phyloP scores from a whole-genome alignment of 169 alveolate genomes.

The Cyclospora cayetanensis region DNA sequence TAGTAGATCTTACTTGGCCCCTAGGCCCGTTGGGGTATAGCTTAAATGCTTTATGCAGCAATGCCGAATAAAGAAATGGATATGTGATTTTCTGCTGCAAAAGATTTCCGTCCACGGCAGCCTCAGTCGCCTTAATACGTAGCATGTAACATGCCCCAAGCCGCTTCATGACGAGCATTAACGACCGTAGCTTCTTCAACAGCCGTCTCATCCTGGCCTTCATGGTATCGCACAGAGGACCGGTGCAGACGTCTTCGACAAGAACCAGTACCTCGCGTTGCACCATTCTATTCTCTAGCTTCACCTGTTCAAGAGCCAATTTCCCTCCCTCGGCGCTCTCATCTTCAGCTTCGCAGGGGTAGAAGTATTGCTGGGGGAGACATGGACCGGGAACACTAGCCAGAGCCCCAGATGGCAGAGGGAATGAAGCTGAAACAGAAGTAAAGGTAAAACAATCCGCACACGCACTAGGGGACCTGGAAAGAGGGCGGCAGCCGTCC shows the following conservation, averaged over 20 bases:
- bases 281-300: slow-evolving; percentile 45
- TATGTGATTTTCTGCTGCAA: slow-evolving; percentile 36
- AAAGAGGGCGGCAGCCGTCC: too few species aligned
- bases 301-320: slow-evolving; percentile 6
- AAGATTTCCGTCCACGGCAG: slow-evolving; percentile 2
- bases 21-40: slow-evolving; percentile 29
- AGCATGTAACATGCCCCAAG: slow-evolving; percentile 12
- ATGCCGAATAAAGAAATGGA: slow-evolving; percentile 61
- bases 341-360: slow-evolving; percentile 52
- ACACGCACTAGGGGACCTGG: neutral
- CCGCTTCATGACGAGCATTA: slow-evolving; percentile 14
- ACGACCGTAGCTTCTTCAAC: slow-evolving; percentile 13
- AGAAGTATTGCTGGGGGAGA: slow-evolving; percentile 56
- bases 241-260: slow-evolving; percentile 34
- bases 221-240: slow-evolving; percentile 29
- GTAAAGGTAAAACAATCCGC: neutral
- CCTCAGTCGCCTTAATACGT: slow-evolving; percentile 35
- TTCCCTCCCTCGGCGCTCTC: neutral
- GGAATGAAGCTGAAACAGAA: slow-evolving; percentile 7
- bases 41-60: slow-evolving; percentile 49
- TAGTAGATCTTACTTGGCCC: slow-evolving; percentile 61
- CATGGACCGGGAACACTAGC: neutral
- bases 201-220: slow-evolving; percentile 33
- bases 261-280: slow-evolving; percentile 61
- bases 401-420: slow-evolving; percentile 48